phyloP scores from a whole-genome alignment of 2,329 filamentous ascomycete species.

The Neofusicoccum sp. region DNA sequence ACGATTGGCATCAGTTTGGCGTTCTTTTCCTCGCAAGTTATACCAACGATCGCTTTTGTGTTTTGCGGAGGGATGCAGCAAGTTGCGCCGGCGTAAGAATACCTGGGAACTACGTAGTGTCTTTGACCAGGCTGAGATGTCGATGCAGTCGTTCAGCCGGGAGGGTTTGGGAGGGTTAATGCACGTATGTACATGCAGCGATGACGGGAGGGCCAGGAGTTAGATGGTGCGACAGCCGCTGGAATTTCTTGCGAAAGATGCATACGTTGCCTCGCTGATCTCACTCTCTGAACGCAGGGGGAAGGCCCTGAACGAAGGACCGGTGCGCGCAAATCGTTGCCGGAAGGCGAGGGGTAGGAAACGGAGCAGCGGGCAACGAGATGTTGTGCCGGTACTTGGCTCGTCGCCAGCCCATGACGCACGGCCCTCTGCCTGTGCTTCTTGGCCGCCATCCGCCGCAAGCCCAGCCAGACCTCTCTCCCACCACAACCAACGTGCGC shows the following conservation, averaged over 20 bases:
- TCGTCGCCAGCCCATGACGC: slow-evolving; percentile 13
- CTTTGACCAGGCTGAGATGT: neutral
- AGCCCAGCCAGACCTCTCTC: neutral
- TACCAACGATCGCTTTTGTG: slow-evolving; percentile 4
- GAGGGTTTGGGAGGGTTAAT: neutral
- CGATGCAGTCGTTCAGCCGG: too few species aligned
- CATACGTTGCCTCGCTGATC: neutral
- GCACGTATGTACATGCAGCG: too few species aligned
- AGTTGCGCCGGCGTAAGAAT: too few species aligned
- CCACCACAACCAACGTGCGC: neutral
- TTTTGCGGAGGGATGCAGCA: too few species aligned
- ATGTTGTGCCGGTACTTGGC: neutral
- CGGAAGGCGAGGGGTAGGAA: too few species aligned
- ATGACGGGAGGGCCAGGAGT: slow-evolving; percentile 4
- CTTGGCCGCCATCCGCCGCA: neutral
- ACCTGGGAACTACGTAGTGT: too few species aligned
- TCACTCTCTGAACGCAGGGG: neutral
- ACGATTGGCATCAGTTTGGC: slow-evolving; percentile 11
- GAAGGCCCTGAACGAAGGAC: neutral
- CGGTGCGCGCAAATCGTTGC: too few species aligned
- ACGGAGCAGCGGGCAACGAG: neutral
- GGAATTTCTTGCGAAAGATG: neutral
- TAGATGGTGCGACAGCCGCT: too few species aligned
- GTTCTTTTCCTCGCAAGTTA: neutral
- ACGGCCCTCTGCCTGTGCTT: slow-evolving; percentile 3